These are phyloP conservation scores for Jaapia argillacea DNA, from an alignment of 768 basidiomycete species.

Conservation along the genomic window DNA sequence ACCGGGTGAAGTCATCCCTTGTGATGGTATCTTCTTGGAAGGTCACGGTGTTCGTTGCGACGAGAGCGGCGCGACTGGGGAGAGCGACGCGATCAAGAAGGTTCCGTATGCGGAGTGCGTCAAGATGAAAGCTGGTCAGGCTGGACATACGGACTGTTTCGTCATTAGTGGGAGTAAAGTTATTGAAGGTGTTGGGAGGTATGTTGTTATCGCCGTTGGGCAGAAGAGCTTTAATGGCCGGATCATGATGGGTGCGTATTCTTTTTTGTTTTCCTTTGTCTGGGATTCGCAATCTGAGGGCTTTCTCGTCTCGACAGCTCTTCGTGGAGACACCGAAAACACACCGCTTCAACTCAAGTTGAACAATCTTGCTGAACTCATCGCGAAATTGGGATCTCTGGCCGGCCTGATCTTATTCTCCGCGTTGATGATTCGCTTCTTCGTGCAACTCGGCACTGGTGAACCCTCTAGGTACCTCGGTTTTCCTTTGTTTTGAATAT, in stretches of 20 bases:
- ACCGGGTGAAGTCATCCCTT: slow-evolving; percentile 93
- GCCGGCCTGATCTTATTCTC: slow-evolving; percentile 77
- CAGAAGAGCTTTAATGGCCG: slow-evolving; percentile 91
- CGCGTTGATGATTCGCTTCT: slow-evolving; percentile 89
- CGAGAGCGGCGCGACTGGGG: slow-evolving; percentile 93
- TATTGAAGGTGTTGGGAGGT: slow-evolving; percentile 86
- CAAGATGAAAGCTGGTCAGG: slow-evolving; percentile 26
- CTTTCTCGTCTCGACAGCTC: slow-evolving; percentile 8
- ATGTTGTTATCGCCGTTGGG: slow-evolving; percentile 90
- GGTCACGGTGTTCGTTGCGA: slow-evolving; percentile 95
- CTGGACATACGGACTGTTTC: slow-evolving; percentile 80
- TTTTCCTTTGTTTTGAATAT: background rate
- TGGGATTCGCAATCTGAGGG: slow-evolving; percentile 1
- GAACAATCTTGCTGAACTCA: slow-evolving; percentile 88
- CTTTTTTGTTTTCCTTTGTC: slow-evolving; percentile 2
- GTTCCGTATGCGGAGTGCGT: slow-evolving; percentile 67
- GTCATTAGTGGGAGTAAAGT: slow-evolving; percentile 88
- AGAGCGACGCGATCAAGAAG: slow-evolving; percentile 93
- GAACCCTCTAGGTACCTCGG: slow-evolving; percentile 42
- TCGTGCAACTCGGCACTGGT: slow-evolving; percentile 69
- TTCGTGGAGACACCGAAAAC: slow-evolving; percentile 77
- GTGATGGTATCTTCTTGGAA: slow-evolving; percentile 87
- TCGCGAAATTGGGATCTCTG: slow-evolving; percentile 80
- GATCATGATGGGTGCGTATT: slow-evolving; percentile 86
- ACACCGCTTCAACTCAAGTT: slow-evolving; percentile 93